Evolutionary conservation across 371 early-diverging fungal genomes (phyloP), one percentile per base, ranked within the genome.

Genomic region (Smittium culicis): DNA sequence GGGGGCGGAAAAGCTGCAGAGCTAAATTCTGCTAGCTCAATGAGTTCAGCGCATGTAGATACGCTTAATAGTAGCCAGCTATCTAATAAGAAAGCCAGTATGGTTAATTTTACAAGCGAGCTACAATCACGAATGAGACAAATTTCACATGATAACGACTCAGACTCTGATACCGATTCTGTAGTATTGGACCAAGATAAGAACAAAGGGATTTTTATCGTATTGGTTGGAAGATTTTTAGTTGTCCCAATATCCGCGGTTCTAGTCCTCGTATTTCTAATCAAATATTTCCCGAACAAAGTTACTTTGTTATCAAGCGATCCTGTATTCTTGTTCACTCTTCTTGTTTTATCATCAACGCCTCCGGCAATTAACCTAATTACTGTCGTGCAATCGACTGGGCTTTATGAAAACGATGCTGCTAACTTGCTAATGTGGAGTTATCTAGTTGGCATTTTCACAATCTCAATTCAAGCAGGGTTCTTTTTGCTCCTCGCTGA

Each of bases 331-430:
- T 71, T 77, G 29, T 66, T 77, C 34, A 77, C 73, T 45, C 69
- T 77, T 67, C 63, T 76, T 11, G 69, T 77, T 5, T 71, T 73
- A 27, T 76, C 74, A 16, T 72, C 77, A 2, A 76, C 77, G 54
- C 77, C 77, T 17, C 77, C 77, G 11, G 77, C 77, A 28, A 56
- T 73, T 54, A 77, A 76, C 61, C 77, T 77, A 29, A 69, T 77
- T 25, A 73, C 77, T 1, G 74, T 77, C 29, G 77, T 76, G 24
- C 76, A 77, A 33, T 63, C 65, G 14, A 54, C 74, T 61, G 77
- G 71, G 25, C 55, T 68, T 67, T 77, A 65, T 45, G 77, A 77
- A 61, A 60, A 56, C 28, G 77, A 77, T 54, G 65, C 75, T 2
- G 75, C 71, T 31, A 63, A 33, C 11, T 65, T 77, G 16, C 67